phyloP scores from a whole-genome alignment of 371 early-diverging fungal genomes.

The Mucor lusitanicus region DNA sequence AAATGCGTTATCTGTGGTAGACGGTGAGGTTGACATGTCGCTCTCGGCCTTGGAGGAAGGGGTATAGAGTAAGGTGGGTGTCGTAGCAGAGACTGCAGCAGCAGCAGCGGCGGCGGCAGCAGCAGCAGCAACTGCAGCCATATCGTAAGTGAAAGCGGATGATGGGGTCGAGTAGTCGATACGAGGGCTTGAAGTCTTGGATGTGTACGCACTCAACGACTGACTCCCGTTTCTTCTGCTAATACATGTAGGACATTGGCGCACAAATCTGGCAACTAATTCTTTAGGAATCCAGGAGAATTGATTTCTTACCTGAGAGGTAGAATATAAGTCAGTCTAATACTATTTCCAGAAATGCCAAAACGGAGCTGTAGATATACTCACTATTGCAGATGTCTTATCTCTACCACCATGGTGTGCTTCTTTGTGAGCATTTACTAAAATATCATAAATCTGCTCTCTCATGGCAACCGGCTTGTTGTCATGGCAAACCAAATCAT shows the following conservation, averaged over 20 bases:
- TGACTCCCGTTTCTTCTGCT: slow-evolving; percentile 40
- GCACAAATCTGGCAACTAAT: slow-evolving; percentile 60
- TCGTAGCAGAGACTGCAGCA: not conserved
- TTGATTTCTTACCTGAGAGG: slow-evolving; percentile 45
- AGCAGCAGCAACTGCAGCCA: slow-evolving; percentile 5
- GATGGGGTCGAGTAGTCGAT: not conserved
- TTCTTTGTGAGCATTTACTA: slow-evolving; percentile 44
- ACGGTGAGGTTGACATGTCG: slow-evolving; percentile 10
- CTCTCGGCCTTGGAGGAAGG: slow-evolving; percentile 14
- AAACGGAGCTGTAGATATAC: not conserved
- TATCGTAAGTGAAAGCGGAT: not conserved
- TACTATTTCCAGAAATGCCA: not conserved
- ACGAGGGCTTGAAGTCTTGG: slow-evolving; percentile 12
- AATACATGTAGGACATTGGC: slow-evolving; percentile 56
- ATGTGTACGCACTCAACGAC: slow-evolving; percentile 10
- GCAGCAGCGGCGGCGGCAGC: slow-evolving; percentile 7
- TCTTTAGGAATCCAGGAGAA: slow-evolving; percentile 67
- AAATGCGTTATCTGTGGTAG: slow-evolving; percentile 4
- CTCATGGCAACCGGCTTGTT: slow-evolving; percentile 46
- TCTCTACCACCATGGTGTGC: slow-evolving; percentile 50
- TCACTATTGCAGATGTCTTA: slow-evolving; percentile 49
- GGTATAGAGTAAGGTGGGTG: slow-evolving; percentile 7
- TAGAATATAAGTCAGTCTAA: not conserved
- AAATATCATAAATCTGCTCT: slow-evolving; percentile 44
- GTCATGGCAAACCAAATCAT: slow-evolving; percentile 33